Evolutionary conservation across 2,329 filamentous ascomycete species (phyloP).

Genomic region (Talaromyces funiculosus): DNA sequence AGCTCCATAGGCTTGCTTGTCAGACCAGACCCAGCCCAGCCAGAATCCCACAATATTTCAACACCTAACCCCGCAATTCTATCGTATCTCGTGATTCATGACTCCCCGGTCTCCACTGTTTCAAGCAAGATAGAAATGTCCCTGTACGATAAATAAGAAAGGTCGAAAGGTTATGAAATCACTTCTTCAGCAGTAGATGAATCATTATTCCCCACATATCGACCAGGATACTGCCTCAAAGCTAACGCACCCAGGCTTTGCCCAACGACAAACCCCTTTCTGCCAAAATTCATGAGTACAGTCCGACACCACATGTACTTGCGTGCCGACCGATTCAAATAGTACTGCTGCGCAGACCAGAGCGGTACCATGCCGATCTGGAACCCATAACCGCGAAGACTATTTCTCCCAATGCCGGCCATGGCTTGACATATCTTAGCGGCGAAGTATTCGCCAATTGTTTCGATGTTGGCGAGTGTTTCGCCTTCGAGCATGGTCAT

Average conservation of each 20-base stretch:
- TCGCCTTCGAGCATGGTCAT: slow-evolving; percentile 1
- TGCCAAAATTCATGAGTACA: slow-evolving; percentile 14
- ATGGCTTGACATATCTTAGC: slow-evolving; percentile 15
- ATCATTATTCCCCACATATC: slow-evolving; percentile 3
- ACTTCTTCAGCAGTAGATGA: not conserved
- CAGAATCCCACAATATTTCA: not conserved
- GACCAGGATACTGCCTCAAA: slow-evolving; percentile 11
- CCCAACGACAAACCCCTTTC: slow-evolving; percentile 13
- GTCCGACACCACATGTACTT: slow-evolving; percentile 14
- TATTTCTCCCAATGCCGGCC: slow-evolving; percentile 12
- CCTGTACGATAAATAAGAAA: not conserved
- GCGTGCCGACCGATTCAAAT: not conserved
- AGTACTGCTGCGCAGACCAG: slow-evolving; percentile 13
- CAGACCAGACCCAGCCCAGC: not conserved
- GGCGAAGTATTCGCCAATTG: slow-evolving; percentile 12
- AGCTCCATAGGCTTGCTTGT: not conserved
- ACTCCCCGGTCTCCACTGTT: not conserved
- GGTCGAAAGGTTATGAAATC: not conserved
- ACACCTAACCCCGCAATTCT: not conserved
- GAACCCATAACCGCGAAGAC: slow-evolving; percentile 13
- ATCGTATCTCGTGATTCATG: not conserved
- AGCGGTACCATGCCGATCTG: slow-evolving; percentile 13
- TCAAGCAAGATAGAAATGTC: not conserved
- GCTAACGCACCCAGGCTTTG: slow-evolving; percentile 7
- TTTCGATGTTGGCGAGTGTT: slow-evolving; percentile 3